phyloP scores from a whole-genome alignment of 1,139 yeast species.

The Sugiyamaella castrensis region DNA sequence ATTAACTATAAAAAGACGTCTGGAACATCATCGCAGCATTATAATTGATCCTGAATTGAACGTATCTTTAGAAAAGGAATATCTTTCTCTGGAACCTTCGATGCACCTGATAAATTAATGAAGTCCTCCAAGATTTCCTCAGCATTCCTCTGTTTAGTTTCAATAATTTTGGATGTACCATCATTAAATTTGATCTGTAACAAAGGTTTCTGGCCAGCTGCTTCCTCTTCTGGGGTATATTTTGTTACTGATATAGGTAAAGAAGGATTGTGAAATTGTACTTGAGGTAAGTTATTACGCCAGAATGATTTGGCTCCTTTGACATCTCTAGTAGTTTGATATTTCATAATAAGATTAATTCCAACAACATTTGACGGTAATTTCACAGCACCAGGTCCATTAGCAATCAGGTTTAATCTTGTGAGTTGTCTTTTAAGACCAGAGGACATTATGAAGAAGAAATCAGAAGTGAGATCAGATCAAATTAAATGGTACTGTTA shows the following conservation, averaged over 20 bases:
- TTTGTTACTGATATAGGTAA: slow-evolving; percentile 55
- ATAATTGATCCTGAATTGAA: background rate
- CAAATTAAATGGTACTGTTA: background rate
- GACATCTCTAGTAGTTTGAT: slow-evolving; percentile 26
- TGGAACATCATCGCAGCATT: background rate
- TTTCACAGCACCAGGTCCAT: slow-evolving; percentile 47
- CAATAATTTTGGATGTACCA: slow-evolving; percentile 38
- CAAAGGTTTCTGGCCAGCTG: slow-evolving; percentile 18
- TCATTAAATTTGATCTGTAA: slow-evolving; percentile 28
- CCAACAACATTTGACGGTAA: slow-evolving; percentile 43
- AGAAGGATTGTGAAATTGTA: slow-evolving; percentile 77
- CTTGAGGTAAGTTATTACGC: slow-evolving; percentile 68
- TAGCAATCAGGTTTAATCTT: slow-evolving; percentile 44
- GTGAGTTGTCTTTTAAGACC: slow-evolving; percentile 43
- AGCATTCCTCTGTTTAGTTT: slow-evolving; percentile 41
- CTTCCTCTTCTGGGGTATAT: slow-evolving; percentile 21
- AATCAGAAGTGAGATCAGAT: too few relatives aligned
- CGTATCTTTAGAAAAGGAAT: slow-evolving; percentile 20
- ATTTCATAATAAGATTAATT: slow-evolving; percentile 46
- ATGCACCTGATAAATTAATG: slow-evolving; percentile 39
- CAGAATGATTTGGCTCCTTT: slow-evolving; percentile 53
- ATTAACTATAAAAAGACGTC: too few relatives aligned
- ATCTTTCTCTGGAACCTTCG: slow-evolving; percentile 35
- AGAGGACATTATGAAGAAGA: background rate
- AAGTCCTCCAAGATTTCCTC: slow-evolving; percentile 42